phyloP scores from a whole-genome alignment of 129 eudicot species.

The Artemisia annua region DNA sequence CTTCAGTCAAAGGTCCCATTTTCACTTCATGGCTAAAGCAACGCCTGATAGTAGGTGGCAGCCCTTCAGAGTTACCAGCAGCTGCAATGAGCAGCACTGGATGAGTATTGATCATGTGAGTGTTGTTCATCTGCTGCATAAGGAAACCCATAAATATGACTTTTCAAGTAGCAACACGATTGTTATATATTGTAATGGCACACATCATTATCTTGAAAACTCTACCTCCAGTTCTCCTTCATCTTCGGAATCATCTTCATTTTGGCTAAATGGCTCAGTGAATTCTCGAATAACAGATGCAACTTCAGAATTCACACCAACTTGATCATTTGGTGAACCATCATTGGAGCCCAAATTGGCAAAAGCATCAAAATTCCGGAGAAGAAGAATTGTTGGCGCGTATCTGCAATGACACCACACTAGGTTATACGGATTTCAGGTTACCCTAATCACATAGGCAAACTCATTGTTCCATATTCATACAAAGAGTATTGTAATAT shows the following conservation, averaged over 20 bases:
- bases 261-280: conserved; percentile 58
- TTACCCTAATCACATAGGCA: conserved; percentile 1
- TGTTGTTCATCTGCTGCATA: too few relatives aligned
- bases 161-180: not conserved
- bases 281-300: conserved; percentile 78
- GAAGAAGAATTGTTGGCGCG: conserved; percentile 86
- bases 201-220: conserved; percentile 33
- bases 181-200: not conserved
- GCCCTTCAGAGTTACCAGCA: too few relatives aligned
- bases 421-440: conserved; percentile 14
- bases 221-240: conserved; percentile 45
- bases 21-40: too few relatives aligned
- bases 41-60: too few relatives aligned
- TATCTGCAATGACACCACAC: conserved; percentile 50
- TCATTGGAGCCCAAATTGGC: conserved; percentile 59
- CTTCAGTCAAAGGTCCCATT: too few relatives aligned
- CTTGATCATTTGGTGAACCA: conserved; percentile 75
- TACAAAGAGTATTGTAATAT: not conserved
- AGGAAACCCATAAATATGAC: too few relatives aligned
- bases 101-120: too few relatives aligned
- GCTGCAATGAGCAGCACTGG: too few relatives aligned
- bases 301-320: conserved; percentile 75
- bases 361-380: conserved; percentile 85
- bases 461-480: conserved; percentile 3
- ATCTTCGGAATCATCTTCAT: conserved; percentile 45